Conservation (phyloP, 768 basidiomycete genomes). For the Rubroboletus satanas region DNA sequence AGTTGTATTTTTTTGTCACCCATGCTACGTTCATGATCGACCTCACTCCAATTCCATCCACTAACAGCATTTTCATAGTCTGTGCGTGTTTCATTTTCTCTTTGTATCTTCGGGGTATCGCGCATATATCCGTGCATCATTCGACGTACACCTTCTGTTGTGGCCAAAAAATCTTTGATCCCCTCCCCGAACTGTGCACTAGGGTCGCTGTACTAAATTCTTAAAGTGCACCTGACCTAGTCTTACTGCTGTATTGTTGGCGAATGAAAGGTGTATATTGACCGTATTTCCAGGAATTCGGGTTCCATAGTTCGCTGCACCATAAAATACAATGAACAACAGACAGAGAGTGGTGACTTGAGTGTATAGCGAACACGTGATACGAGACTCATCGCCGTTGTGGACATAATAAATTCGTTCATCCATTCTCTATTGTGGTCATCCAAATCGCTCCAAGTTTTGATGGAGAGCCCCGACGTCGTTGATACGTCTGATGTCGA, state of each 20-base stretch:
- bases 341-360: background rate
- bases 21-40: slow-evolving; percentile 4
- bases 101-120: slow-evolving; percentile 23
- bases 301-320: background rate
- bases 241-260: slow-evolving; percentile 17
- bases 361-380: slow-evolving; percentile 20
- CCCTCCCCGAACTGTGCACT: background rate
- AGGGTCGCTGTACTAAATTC: slow-evolving; percentile 5
- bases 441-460: background rate
- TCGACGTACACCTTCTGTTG: slow-evolving; percentile 8
- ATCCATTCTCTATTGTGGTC: background rate
- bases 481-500: slow-evolving; percentile 65
- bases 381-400: background rate
- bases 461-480: slow-evolving; percentile 35
- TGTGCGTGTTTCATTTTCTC: background rate
- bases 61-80: slow-evolving; percentile 11
- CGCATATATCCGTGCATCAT: slow-evolving; percentile 24
- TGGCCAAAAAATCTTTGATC: slow-evolving; percentile 1
- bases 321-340: background rate
- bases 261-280: slow-evolving; percentile 11
- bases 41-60: slow-evolving; percentile 6
- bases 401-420: too few relatives aligned
- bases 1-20: slow-evolving; percentile 24
- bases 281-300: background rate
- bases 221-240: slow-evolving; percentile 4